Evolutionary conservation across 768 basidiomycete genomes (phyloP).

Genomic region (Galerina marginata): DNA sequence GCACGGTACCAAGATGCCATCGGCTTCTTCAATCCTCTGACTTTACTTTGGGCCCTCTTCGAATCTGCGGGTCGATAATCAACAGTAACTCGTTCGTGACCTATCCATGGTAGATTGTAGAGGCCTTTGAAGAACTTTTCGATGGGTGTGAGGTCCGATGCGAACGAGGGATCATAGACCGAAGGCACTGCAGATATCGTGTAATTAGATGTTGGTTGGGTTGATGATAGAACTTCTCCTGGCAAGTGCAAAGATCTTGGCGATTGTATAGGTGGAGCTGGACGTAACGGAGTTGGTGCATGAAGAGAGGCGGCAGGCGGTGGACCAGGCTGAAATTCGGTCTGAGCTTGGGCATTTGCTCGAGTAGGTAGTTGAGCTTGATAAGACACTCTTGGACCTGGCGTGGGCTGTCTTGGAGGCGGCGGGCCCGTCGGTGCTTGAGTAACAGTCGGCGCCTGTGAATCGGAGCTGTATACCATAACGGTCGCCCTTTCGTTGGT

Average conservation of each 20-base stretch:
- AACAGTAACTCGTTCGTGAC: constrained; percentile 45
- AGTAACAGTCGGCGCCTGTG: constrained; percentile 18
- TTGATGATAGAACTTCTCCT: constrained; percentile 25
- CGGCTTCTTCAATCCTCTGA: constrained; percentile 25
- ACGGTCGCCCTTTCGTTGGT: constrained; percentile 18
- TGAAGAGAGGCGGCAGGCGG: not conserved
- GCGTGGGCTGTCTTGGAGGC: constrained; percentile 9
- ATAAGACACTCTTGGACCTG: constrained; percentile 24
- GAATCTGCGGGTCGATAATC: constrained; percentile 47
- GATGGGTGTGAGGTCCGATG: constrained; percentile 42
- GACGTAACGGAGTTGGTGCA: constrained; percentile 1
- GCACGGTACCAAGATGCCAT: constrained; percentile 33
- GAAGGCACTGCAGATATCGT: constrained; percentile 33
- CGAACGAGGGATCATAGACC: constrained; percentile 42
- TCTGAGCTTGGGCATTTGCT: constrained; percentile 14
- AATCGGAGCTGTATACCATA: constrained; percentile 26
- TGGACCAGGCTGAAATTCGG: constrained; percentile 1
- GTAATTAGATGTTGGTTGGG: constrained; percentile 28
- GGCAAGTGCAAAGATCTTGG: constrained; percentile 9
- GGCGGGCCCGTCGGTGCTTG: constrained; percentile 5
- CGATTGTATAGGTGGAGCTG: not conserved
- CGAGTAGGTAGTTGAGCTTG: constrained; percentile 22
- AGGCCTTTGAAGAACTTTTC: constrained; percentile 46
- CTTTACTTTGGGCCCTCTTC: constrained; percentile 27
- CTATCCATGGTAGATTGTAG: constrained; percentile 52